Evolutionary conservation across 2,329 filamentous ascomycete genomes (phyloP), one percentile per base, ranked within the genome.

Genomic region (Aspergillus alliaceus): DNA sequence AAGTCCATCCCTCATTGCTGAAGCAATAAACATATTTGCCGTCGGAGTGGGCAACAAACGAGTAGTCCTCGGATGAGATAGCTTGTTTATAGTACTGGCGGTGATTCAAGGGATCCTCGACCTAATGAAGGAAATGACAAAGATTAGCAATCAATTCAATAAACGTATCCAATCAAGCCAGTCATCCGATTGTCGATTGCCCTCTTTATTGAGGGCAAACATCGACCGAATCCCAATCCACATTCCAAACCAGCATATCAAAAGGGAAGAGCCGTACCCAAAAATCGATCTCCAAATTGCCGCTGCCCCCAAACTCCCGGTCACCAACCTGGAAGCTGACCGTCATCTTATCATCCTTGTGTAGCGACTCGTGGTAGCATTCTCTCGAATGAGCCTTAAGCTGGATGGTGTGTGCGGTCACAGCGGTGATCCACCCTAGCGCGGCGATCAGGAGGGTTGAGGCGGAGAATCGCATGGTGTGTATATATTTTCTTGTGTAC

Each of bases 261-360:
- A 54, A 51, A 32, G 48, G 48, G 29, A 37, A 24, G 18, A 55
- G 51, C 68, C 86, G 66, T 86, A 98, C 95, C 92, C 92, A 98
- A 75, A 99, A 99, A 77, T 99, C 95, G 72, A 99, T 89, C 67
- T 98, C 93, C 59, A 99, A 81, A 72, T 97, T 98, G 32, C 93
- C 93, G 57, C 92, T 93, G 52, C 90, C 90, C 51, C 93, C 93
- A 77, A 96, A 97, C 75, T 99, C 95, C 66, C 93, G 84, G 75
- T 99, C 95, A 72, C 95, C 95, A 58, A 98, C 93, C 80, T 98
- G 95, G 83, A 96, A 99, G 29, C 93, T 96, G 59, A 99, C 93
- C 8, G 92, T 97, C 95, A 99, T 99, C 78, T 89, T 90, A 81
- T 99, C 95, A 77, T 96, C 95, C 75, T 84, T 86, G 81, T 96